Conservation (phyloP, 495 filamentous ascomycete species). For the Aspergillus avenaceus region DNA sequence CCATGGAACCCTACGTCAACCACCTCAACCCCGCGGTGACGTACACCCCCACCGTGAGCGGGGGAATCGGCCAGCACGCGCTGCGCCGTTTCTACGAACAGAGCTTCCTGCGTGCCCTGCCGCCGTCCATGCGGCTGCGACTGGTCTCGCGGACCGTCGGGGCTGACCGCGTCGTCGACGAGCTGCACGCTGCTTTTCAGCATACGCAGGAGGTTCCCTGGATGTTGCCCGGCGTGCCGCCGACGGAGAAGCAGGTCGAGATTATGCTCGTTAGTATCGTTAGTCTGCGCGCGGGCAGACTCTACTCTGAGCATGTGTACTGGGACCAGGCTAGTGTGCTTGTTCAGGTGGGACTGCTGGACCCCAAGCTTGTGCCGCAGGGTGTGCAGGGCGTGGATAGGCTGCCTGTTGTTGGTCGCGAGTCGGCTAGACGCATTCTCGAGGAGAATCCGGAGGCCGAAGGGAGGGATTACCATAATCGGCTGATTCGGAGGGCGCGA, state of each 20-base stretch:
- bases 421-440: slow-evolving; percentile 62
- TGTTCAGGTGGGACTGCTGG: slow-evolving; percentile 69
- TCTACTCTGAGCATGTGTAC: slow-evolving; percentile 80
- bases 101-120: slow-evolving; percentile 69
- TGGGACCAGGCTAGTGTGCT: slow-evolving; percentile 87
- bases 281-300: slow-evolving; percentile 64
- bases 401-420: slow-evolving; percentile 67
- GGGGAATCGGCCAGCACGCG: slow-evolving; percentile 65
- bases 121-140: slow-evolving; percentile 61
- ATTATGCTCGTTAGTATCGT: slow-evolving; percentile 74
- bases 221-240: slow-evolving; percentile 74
- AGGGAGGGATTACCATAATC: slow-evolving; percentile 38
- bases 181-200: slow-evolving; percentile 57
- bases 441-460: slow-evolving; percentile 51
- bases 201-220: slow-evolving; percentile 72
- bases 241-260: slow-evolving; percentile 64
- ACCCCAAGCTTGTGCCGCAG: slow-evolving; percentile 53
- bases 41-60: slow-evolving; percentile 57
- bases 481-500: slow-evolving; percentile 31
- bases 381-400: slow-evolving; percentile 48
- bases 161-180: slow-evolving; percentile 57
- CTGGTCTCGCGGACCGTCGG: slow-evolving; percentile 68
- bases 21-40: slow-evolving; percentile 52
- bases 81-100: slow-evolving; percentile 70
- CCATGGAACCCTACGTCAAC: slow-evolving; percentile 50